Percentiles rank a stretch among this genome's conserved stretches.
Conservation (phyloP, 768 basidiomycete species). For the Basidioascus undulatus region DNA sequence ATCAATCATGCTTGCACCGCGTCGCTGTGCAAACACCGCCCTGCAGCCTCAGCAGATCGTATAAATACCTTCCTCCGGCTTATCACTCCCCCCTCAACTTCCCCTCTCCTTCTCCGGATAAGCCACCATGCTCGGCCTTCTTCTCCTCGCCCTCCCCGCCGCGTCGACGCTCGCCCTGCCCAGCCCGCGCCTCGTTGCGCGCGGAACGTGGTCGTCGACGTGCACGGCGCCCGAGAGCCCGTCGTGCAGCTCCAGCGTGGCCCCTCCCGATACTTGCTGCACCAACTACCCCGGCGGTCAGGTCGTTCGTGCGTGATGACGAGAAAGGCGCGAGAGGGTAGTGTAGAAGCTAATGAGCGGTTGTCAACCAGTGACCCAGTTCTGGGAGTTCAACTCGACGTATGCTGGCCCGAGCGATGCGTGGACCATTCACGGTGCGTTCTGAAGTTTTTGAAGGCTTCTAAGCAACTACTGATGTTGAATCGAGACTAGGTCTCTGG, state of each 20-base stretch:
- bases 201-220: neutral
- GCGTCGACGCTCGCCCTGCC: neutral
- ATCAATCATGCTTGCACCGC: too few species aligned
- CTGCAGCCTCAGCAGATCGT: too few species aligned
- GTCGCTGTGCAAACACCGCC: too few species aligned
- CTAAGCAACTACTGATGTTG: too few species aligned
- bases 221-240: neutral
- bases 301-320: too few species aligned
- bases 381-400: constrained; percentile 3
- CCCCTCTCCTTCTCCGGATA: neutral
- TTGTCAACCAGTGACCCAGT: too few species aligned
- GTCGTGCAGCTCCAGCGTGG: neutral
- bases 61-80: too few species aligned
- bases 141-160: neutral
- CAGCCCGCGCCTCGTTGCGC: neutral
- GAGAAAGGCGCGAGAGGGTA: too few species aligned
- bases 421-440: constrained; percentile 5
- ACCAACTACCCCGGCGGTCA: constrained; percentile 4
- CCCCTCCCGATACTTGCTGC: constrained; percentile 4
- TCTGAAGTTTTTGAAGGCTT: constrained; percentile 1
- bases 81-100: neutral
- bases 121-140: neutral
- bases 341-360: too few species aligned
- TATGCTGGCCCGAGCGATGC: constrained; percentile 1
- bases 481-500: neutral